A percentile compares a stretch with the other conserved stretches of the same genome.
Evolutionary conservation across 148 eudicot genomes (phyloP).

Genomic region (Vaccinium myrtillus): DNA sequence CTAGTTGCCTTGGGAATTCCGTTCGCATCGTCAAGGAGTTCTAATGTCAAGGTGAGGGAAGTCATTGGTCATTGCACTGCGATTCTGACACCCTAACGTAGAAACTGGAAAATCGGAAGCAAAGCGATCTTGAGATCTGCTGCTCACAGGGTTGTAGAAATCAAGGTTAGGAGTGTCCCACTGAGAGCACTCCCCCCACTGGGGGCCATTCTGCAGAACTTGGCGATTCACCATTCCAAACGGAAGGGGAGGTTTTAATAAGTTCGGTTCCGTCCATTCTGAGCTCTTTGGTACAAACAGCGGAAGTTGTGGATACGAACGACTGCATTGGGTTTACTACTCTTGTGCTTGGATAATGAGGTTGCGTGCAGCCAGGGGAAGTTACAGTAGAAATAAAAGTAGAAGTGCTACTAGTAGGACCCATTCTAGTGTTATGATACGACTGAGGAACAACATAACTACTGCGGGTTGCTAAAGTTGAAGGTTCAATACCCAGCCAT

Average conservation of each 20-base stretch:
- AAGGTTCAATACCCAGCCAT: conserved; percentile 68
- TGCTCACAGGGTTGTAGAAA: conserved; percentile 32
- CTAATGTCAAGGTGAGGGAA: conserved; percentile 87
- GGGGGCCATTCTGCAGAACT: conserved; percentile 38
- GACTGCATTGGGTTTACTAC: conserved; percentile 38
- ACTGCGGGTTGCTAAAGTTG: conserved; percentile 33
- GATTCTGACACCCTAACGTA: conserved; percentile 57
- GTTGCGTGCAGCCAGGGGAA: conserved; percentile 48
- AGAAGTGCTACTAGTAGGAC: conserved; percentile 22
- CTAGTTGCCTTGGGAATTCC: conserved; percentile 29
- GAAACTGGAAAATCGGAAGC: conserved; percentile 41
- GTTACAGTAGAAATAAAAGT: conserved; percentile 19
- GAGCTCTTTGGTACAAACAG: conserved; percentile 36
- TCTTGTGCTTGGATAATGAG: conserved; percentile 32
- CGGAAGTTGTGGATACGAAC: conserved; percentile 42
- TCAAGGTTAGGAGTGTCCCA: conserved; percentile 40
- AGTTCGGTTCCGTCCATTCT: conserved; percentile 39
- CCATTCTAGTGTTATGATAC: conserved; percentile 70
- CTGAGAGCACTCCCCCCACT: conserved; percentile 46
- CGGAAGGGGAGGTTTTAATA: conserved; percentile 38
- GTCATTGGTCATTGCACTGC: conserved; percentile 55
- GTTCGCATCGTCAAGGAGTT: conserved; percentile 79
- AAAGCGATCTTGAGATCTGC: conserved; percentile 37
- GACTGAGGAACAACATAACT: conserved; percentile 49
- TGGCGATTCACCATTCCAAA: conserved; percentile 43